Evolutionary conservation across 768 basidiomycete species (phyloP).

Genomic region (Leucosporidium yakuticum): DNA sequence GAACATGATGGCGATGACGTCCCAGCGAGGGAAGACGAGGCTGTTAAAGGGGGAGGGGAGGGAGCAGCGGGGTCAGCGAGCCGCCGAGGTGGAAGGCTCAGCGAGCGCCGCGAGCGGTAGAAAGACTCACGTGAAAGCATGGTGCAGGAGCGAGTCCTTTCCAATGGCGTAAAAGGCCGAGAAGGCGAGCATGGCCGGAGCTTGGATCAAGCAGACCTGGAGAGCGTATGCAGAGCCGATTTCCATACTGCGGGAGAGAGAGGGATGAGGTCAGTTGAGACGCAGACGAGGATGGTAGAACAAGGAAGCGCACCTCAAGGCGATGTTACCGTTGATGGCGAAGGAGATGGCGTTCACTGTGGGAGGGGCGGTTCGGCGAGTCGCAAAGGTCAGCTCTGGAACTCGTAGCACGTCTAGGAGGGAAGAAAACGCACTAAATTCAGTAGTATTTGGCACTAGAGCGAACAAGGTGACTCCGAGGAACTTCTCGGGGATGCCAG

Average conservation of each 20-base stretch:
- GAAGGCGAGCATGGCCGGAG: slow-evolving; percentile 98
- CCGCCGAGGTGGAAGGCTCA: no score
- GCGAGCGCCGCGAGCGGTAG: no score
- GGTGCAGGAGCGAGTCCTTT: slow-evolving; percentile 71
- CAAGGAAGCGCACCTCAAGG: slow-evolving; percentile 69
- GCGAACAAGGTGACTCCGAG: slow-evolving; percentile 94
- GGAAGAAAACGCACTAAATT: slow-evolving; percentile 63
- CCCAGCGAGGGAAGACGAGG: not conserved
- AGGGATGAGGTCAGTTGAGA: not conserved
- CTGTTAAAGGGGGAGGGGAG: no score
- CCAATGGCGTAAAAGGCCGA: slow-evolving; percentile 88
- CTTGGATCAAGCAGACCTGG: slow-evolving; percentile 94
- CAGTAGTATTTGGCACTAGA: slow-evolving; percentile 95
- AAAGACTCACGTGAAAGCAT: slow-evolving; percentile 80
- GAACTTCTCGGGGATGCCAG: slow-evolving; percentile 95
- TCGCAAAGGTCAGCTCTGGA: not conserved
- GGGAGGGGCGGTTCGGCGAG: not conserved
- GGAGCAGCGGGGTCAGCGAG: no score
- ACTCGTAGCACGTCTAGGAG: not conserved
- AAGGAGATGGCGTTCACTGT: slow-evolving; percentile 84
- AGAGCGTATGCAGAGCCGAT: slow-evolving; percentile 98
- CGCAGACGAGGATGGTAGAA: no score
- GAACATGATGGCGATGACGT: not conserved
- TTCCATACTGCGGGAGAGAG: slow-evolving; percentile 47
- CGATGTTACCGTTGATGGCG: slow-evolving; percentile 92